These are phyloP conservation scores for Narthecium ossifragum DNA, from an alignment of 106 monocot genomes.

Conservation along the genomic window DNA sequence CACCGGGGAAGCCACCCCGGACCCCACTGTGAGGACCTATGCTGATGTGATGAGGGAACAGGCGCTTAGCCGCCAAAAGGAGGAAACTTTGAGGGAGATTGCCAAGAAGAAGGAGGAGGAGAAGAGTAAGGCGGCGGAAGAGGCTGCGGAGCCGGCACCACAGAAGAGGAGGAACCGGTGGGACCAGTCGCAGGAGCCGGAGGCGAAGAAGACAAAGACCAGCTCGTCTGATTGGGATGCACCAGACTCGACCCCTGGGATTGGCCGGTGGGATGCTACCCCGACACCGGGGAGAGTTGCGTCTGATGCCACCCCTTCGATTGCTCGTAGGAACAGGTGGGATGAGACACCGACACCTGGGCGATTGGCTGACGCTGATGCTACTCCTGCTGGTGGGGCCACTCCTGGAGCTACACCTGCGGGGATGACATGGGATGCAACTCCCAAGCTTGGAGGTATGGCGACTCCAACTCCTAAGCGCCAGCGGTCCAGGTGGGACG, in stretches of 20 bases:
- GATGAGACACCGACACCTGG: conserved; percentile 98
- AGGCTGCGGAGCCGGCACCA: conserved; percentile 1
- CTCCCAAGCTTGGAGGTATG: conserved; percentile 70
- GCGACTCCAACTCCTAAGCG: conserved; percentile 93
- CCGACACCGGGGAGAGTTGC: conserved; percentile 83
- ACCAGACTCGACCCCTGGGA: conserved; percentile 76
- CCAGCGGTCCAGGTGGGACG: conserved; percentile 97
- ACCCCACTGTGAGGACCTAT: conserved; percentile 69
- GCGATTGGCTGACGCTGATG: conserved; percentile 72
- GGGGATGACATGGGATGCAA: conserved; percentile 97
- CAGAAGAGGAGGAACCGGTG: conserved; percentile 93
- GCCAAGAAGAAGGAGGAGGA: conserved; percentile 95
- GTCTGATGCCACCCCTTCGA: conserved; percentile 68
- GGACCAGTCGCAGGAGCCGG: conserved; percentile 88
- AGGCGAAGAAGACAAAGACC: conserved; percentile 52
- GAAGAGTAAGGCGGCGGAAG: conserved; percentile 36
- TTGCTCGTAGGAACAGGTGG: conserved; percentile 76
- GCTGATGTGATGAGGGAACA: conserved; percentile 86
- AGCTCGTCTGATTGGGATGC: conserved; percentile 89
- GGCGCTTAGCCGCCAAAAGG: conserved; percentile 68
- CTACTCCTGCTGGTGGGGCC: conserved; percentile 66
- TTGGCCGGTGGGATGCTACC: conserved; percentile 89
- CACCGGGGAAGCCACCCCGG: conserved; percentile 66
- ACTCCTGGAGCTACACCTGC: conserved; percentile 91
- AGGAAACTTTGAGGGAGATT: conserved; percentile 65